Base-by-base conservation (phyloP, 495 filamentous ascomycete genomes). In the Letharia columbiana region DNA sequence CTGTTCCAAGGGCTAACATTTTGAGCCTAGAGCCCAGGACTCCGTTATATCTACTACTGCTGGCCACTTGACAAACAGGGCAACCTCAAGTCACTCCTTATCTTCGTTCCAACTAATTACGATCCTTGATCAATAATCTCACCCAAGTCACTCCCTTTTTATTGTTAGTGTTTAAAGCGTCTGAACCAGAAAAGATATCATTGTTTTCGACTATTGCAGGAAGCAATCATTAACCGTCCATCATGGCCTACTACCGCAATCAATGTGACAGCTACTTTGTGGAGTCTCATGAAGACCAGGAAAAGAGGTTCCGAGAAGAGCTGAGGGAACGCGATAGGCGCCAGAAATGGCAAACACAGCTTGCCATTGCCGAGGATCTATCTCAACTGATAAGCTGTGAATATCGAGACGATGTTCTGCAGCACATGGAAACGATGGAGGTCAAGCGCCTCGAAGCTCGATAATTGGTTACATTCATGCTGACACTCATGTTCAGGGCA, bases 371-470 rank as follows among this genome's bases (percentile, higher is more conserved):
- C 65, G 89, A 92, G 72, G 89, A 97, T 66, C 81, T 98, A 63
- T 96, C 92, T 42, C 85, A 84, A 66, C 75, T 89, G 66, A 89
- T 91, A 40, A 84, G 82, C 69, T 91, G 93, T 56, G 91, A 96
- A 76, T 95, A 97, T 76, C 86, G 92, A 69, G 91, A 95, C 72
- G 93, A 98, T 73, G 86, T 96, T 76, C 82, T 96, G 75, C 80
- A 86, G 71, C 92, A 98, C 76, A 95, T 97, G 90, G 84, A 91
- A 74, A 83, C 90, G 68, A 96, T 98, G 93, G 94, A 98, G 88
- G 92, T 95, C 70, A 75, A 84, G 76, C 58, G 33, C 57, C 65
- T 60, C 31, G 20, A 11, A 42, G 60, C 59, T 68, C 62, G 28
- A 11, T 54, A 65, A 41, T n/a, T 61, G 61, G n/a, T n/a, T n/a